A percentile compares a stretch with the other conserved stretches of the same genome.
phyloP scores from a whole-genome alignment of 352 stramenopile genomes.

The Phytophthora cryptogea region DNA sequence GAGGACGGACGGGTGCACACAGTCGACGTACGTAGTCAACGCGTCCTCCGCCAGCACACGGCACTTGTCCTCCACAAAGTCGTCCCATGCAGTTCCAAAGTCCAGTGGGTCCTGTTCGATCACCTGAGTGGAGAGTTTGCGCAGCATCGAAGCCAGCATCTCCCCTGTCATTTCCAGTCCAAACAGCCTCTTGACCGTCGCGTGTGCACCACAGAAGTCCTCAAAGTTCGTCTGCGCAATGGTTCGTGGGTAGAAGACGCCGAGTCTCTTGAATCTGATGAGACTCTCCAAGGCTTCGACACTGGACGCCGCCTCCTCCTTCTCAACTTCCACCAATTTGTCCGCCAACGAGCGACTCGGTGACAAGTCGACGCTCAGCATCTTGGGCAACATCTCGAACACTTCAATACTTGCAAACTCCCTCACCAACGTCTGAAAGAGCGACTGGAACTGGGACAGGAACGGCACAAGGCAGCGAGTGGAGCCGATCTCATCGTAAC shows the following conservation, averaged over 20 bases:
- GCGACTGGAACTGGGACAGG: constrained; percentile 47
- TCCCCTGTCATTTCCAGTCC: constrained; percentile 62
- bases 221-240: constrained; percentile 32
- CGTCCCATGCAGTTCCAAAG: constrained; percentile 68
- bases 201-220: constrained; percentile 38
- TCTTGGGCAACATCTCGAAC: constrained; percentile 60
- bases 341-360: constrained; percentile 28
- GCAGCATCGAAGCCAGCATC: constrained; percentile 49
- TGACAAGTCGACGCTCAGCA: constrained; percentile 61
- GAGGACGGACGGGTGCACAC: constrained; percentile 57
- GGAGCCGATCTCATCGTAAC: constrained; percentile 37
- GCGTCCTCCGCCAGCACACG: constrained; percentile 56
- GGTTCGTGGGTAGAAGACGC: constrained; percentile 19
- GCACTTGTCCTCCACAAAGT: constrained; percentile 65
- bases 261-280: constrained; percentile 44
- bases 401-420: constrained; percentile 58
- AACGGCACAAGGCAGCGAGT: constrained; percentile 19
- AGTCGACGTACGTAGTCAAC: constrained; percentile 75
- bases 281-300: constrained; percentile 36
- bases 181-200: constrained; percentile 68
- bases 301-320: constrained; percentile 9
- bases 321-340: constrained; percentile 14
- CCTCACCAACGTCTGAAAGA: constrained; percentile 48
- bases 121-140: constrained; percentile 33
- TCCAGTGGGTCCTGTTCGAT: constrained; percentile 45